Evolutionary conservation across 345 rosid genomes (phyloP), one percentile per base, ranked within the genome.

Genomic region (Salix dunnii): DNA sequence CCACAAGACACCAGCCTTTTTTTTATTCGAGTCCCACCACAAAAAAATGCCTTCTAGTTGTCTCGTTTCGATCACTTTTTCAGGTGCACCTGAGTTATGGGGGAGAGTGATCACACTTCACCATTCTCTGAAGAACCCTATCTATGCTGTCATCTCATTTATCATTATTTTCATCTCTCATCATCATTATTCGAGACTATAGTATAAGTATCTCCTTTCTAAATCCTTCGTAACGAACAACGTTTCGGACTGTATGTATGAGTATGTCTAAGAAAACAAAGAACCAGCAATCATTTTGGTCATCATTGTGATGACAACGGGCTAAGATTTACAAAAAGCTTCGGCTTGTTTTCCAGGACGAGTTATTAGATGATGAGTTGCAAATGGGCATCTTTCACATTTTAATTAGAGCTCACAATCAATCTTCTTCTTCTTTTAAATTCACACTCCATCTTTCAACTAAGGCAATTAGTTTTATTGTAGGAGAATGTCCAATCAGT

Each of bases 21-120:
- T 49, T 73, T 12, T n/a, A 12, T 42, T 23, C 6, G 76, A 60
- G 63, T 30, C 74, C 63, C 62, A 55, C 65, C 74, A 53, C 74
- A 51, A 4, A 0, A 70, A 12, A 62, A 30, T 31, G 63, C 30
- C 4, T n/a, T 68, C 71, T n/a, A 27, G 71, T 14, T 23, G 40
- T 38, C n/a, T 27, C 21, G 49, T 21, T 20, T 20, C 43, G 28
- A 33, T 31, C 51, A 28, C 74, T 49, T 71, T 71, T n/a, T 25
- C 66, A n/a, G 30, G 30, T 28, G 16, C 66, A 11, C 31, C 66
- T 62, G 66, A 21, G 14, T 62, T 42, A 11, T 42, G 13, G 46
- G 46, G 46, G 46, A 42, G 46, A 23, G 35, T 23, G 27, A 28
- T 21, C 66, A 62, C 35, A 46, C 51, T 13, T 46, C 5, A 16